Conservation (phyloP, 495 filamentous ascomycete genomes). For the Chlorociboria aeruginascens region DNA sequence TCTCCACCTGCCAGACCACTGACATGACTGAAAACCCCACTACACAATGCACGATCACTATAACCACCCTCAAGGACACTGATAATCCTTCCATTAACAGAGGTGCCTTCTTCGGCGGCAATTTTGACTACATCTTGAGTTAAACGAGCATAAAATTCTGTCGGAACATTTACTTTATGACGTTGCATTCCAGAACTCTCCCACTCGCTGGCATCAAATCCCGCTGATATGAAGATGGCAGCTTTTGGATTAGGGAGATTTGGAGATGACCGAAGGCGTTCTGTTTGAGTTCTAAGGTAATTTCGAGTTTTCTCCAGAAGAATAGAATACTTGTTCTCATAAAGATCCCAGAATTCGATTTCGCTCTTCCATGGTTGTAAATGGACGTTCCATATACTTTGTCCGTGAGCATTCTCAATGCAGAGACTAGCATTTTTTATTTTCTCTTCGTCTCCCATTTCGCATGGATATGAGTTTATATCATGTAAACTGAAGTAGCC, state of each 20-base stretch:
- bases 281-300: constrained; percentile 59
- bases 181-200: constrained; percentile 88
- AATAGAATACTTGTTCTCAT: constrained; percentile 59
- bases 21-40: constrained; percentile 79
- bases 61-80: constrained; percentile 95
- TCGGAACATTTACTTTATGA: constrained; percentile 89
- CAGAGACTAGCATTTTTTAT: constrained; percentile 85
- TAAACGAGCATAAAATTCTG: constrained; percentile 87
- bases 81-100: constrained; percentile 72
- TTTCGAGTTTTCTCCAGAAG: constrained; percentile 68
- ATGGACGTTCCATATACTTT: constrained; percentile 95
- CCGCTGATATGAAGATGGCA: constrained; percentile 87
- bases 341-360: constrained; percentile 78
- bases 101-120: constrained; percentile 66
- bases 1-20: constrained; percentile 56
- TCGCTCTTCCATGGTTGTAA: constrained; percentile 73
- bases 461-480: constrained; percentile 95
- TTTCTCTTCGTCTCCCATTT: constrained; percentile 78
- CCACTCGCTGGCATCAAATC: constrained; percentile 94
- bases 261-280: constrained; percentile 37
- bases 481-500: constrained; percentile 96
- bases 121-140: constrained; percentile 72
- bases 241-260: constrained; percentile 52
- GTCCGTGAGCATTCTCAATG: constrained; percentile 81
- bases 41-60: constrained; percentile 78